A percentile compares a stretch with the other conserved stretches of the same genome.
These are phyloP conservation scores for Hygrophila difformis DNA, from an alignment of 257 asterid species.

Conservation along the genomic window DNA sequence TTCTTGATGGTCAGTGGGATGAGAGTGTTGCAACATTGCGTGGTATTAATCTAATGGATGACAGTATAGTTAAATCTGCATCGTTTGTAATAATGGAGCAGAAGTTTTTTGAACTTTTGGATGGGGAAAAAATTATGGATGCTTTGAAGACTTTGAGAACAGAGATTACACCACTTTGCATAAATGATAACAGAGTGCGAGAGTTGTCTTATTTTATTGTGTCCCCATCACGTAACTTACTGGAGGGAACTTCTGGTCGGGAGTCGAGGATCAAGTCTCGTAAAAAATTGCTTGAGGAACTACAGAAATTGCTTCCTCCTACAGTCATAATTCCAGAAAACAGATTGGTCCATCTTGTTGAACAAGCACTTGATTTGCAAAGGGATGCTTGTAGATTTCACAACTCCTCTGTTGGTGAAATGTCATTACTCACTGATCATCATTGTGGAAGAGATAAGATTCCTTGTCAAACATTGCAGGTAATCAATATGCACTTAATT, in stretches of 20 bases:
- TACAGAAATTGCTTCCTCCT: constrained; percentile 66
- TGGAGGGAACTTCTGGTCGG: constrained; percentile 25
- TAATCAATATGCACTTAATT: constrained; percentile 1
- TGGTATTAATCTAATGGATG: constrained; percentile 43
- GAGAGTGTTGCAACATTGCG: constrained; percentile 52
- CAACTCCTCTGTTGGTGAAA: constrained; percentile 50
- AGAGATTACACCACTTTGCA: constrained; percentile 51
- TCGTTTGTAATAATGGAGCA: constrained; percentile 63
- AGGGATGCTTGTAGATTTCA: constrained; percentile 61
- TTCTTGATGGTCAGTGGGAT: constrained; percentile 74
- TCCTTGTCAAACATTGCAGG: constrained; percentile 74
- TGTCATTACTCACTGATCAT: constrained; percentile 70
- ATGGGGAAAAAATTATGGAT: constrained; percentile 37
- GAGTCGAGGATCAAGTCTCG: constrained; percentile 39
- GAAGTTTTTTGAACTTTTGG: constrained; percentile 57
- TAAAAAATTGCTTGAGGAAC: constrained; percentile 45
- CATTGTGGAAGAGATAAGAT: constrained; percentile 65
- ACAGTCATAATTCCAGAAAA: constrained; percentile 57
- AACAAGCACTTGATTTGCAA: constrained; percentile 73
- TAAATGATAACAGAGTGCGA: constrained; percentile 40
- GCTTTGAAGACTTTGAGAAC: constrained; percentile 63
- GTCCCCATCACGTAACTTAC: constrained; percentile 24
- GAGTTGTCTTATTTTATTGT: constrained; percentile 54
- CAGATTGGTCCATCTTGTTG: constrained; percentile 69
- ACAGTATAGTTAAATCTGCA: constrained; percentile 35